Base-by-base conservation (phyloP, 768 basidiomycete species). In the Termitomyces sp. region DNA sequence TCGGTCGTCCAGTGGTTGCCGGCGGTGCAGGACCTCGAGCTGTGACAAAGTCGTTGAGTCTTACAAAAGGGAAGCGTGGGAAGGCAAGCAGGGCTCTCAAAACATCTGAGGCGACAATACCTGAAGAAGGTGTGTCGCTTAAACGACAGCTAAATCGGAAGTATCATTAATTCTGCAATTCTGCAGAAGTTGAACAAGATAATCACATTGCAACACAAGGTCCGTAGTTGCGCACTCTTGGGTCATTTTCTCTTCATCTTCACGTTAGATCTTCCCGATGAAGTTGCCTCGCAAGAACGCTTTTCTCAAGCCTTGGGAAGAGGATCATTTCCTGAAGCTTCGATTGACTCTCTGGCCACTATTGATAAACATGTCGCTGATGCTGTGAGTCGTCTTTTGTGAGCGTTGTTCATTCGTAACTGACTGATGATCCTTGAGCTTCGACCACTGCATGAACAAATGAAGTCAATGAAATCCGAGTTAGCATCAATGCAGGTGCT, bases 21-120 rank as follows among this genome's bases (percentile, higher is more conserved):
- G 90, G 89, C 32, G 89, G 89, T 31, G 73, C 76, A 17, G 89
- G 90, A 17, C 81, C 90, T 29, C 83, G 91, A 58, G 74, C 79
- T 45, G 74, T 88, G 31, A 90, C 89, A 8, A 87, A 82, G 69
- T 82, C 88, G 0, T 66, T 78, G 37, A 84, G 79, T 66, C 57
- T 80, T n/a, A 75, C 81, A 4, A 82, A 75, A 66, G 77, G 75
- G 59, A 83, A 76, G 68, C 79, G 82, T 63, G 72, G 75, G 38
- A 89, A 79, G 69, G 73, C 72, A 49, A 87, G 79, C 66, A 84
- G 70, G 67, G 78, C 76, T 29, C 69, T 80, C 40, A 82, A 82
- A 61, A 81, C 81, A 2, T 70, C 70, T 2, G 84, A 89, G 71
- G 79, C 79, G 20, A 82, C 84, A 5, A 90, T 91, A 31, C 71